Base-by-base conservation (phyloP, 2,329 filamentous ascomycete species). In the Raffaelea arxii region DNA sequence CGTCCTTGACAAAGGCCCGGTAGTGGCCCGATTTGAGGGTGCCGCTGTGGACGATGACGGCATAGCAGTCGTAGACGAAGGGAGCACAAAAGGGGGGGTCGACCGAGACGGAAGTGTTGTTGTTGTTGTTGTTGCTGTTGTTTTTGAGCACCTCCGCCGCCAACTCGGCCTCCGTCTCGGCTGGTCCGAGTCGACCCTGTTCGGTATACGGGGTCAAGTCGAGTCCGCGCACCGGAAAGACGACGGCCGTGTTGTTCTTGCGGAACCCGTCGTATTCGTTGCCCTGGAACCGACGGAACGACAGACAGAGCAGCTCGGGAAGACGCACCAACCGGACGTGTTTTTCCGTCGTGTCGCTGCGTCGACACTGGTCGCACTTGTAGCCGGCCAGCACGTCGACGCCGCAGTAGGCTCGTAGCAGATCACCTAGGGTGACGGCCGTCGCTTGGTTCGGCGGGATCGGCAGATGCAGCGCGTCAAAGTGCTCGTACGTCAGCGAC, bases 21-120 rank as follows among this genome's bases (percentile, higher is more conserved):
- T 96, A 96, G 64, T 96, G 90, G 0, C 90, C 90, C 43, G 77
- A 78, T 32, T 78, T 76, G 44, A 85, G 70, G 1, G 73, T 79
- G 1, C 67, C 67, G 21, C 90, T 90, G 61, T 96, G 90, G 51
- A 85, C 74, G 46, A 94, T 78, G 6, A 96, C 84, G 2, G 82
- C 91, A 60, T 94, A 96, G 44, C 86, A 82, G 58, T 94, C 84
- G 62, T 96, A 98, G 5, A 71, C 67, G 58, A 85, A 88, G 0
- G 85, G 82, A 1, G 64, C 65, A 3, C 57, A 55, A 48, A 74
- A 71, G 25, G 44, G 45, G 11, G 49, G 38, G 19, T 50, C 51
- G 14, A 45, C 19, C n/a, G 39, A 16, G 7, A 23, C 32, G 2
- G 14, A 16, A 2, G 21, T 22, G 9, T 36, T 9, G 32, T 12